Base-by-base conservation (phyloP, 176 grass and related monocot species). In the Panicum miliaceum region DNA sequence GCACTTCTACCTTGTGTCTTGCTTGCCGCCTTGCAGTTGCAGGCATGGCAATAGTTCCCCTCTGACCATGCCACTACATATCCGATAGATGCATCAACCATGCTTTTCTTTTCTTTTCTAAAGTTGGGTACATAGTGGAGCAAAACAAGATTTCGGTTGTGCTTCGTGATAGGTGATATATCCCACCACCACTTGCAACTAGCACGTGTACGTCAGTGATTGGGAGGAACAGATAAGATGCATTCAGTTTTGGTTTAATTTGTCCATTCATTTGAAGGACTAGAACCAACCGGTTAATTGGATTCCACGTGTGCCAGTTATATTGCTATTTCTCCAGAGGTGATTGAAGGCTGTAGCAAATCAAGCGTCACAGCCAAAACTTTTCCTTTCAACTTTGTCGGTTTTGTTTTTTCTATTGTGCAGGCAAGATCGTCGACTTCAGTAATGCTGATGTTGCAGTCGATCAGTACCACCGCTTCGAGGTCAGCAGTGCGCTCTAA, bases 391-490 rank as follows among this genome's bases (percentile, higher is more conserved):
- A 16, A 15, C 14, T 0, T 45, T 25, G 15, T 15, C 54, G 0
- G 10, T 46, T 35, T 18, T 47, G 20, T 20, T 41, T 27, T 27
- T 5, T 4, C 12, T 18, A 22, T 7, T 79, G 35, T 68, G 81
- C 85, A 98, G 96, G 96, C 14, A 98, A 98, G 85, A 76, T 98
- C 15, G 25, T 50, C 0, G 96, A 98, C 84, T 95, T 98, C 85
- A 98, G 96, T 86, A 95, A 95, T 70, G 96, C 91, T 1, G 96
- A 98, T 81, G 89, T 98, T 2, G 93, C 96, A 0, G 91, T 95
- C 3, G 96, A 95, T 68, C 96, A 98, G 50, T 98, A 98, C 80
- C 89, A 98, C 68, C 89, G 89, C 20, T 95, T 92, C 37, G 80
- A 92, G 93, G 93, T 98, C 35, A 84, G 58, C 25, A 88, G 29